Conservation (phyloP, 2,329 filamentous ascomycete genomes). For the Aspergillus luchuensis region DNA sequence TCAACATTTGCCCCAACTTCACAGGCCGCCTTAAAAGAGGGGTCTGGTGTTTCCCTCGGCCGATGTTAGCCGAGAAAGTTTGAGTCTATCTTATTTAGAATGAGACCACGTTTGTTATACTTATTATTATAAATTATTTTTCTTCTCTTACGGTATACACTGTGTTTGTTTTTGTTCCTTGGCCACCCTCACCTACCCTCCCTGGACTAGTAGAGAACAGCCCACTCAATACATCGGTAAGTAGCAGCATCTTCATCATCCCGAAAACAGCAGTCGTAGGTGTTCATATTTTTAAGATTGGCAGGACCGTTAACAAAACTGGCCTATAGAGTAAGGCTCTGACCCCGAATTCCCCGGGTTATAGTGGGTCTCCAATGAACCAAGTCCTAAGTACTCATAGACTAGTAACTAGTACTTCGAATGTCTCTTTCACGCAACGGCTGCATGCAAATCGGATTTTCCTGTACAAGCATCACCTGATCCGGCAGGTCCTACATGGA, state of each 20-base stretch:
- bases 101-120: not conserved
- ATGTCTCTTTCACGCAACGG: not conserved
- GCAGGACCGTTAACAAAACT: not conserved
- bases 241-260: not conserved
- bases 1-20: too few species aligned
- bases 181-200: too few species aligned
- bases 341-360: not conserved
- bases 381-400: conserved; percentile 6
- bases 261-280: not conserved
- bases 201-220: not conserved
- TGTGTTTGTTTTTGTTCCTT: not conserved
- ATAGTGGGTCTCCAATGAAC: not conserved
- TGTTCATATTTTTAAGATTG: not conserved
- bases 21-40: not conserved
- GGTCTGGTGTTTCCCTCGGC: not conserved
- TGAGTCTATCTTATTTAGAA: not conserved
- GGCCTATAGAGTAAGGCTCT: not conserved
- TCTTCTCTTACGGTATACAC: not conserved
- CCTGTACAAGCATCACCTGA: conserved; percentile 8
- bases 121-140: not conserved
- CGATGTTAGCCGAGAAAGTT: conserved; percentile 3
- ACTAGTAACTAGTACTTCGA: not conserved
- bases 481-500: conserved; percentile 18
- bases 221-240: not conserved
- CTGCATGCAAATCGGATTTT: not conserved